Percentiles rank a stretch among this genome's conserved stretches.
phyloP scores from a whole-genome alignment of 495 filamentous ascomycete genomes.

The Neurospora sublineolata region DNA sequence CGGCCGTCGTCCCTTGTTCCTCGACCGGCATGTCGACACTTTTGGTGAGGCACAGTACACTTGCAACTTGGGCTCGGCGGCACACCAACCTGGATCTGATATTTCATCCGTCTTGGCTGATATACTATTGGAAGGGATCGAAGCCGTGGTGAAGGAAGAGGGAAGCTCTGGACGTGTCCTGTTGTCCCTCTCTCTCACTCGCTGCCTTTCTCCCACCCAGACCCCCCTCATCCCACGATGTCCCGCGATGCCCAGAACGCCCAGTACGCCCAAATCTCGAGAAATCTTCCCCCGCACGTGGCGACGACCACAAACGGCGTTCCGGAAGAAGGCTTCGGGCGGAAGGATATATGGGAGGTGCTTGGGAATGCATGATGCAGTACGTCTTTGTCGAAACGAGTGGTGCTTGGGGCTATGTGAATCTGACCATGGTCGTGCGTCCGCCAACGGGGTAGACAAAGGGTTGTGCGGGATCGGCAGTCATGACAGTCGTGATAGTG shows the following conservation, averaged over 20 bases:
- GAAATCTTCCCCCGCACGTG: slow-evolving; percentile 19
- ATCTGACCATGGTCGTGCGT: background rate
- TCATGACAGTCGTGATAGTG: background rate
- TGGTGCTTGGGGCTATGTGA: background rate
- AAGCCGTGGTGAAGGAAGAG: background rate
- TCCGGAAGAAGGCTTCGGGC: slow-evolving; percentile 22
- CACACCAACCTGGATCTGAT: slow-evolving; percentile 16
- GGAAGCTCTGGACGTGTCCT: slow-evolving; percentile 1
- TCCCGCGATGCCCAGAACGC: slow-evolving; percentile 1
- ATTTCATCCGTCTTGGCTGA: slow-evolving; percentile 22
- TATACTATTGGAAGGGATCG: slow-evolving; percentile 6
- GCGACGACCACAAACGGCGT: slow-evolving; percentile 16
- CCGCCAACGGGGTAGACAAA: background rate
- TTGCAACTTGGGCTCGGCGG: background rate
- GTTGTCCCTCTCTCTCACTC: background rate
- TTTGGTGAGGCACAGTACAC: background rate
- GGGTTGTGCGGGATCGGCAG: background rate
- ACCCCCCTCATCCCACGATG: background rate
- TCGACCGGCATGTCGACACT: background rate
- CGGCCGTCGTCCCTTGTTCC: background rate
- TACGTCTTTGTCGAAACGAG: background rate
- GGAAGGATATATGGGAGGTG: slow-evolving; percentile 18
- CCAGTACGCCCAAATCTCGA: slow-evolving; percentile 1
- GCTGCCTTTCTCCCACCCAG: background rate
- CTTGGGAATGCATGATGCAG: background rate